Evolutionary conservation across 2,329 filamentous ascomycete species (phyloP).

Genomic region (Neonectria sp.): DNA sequence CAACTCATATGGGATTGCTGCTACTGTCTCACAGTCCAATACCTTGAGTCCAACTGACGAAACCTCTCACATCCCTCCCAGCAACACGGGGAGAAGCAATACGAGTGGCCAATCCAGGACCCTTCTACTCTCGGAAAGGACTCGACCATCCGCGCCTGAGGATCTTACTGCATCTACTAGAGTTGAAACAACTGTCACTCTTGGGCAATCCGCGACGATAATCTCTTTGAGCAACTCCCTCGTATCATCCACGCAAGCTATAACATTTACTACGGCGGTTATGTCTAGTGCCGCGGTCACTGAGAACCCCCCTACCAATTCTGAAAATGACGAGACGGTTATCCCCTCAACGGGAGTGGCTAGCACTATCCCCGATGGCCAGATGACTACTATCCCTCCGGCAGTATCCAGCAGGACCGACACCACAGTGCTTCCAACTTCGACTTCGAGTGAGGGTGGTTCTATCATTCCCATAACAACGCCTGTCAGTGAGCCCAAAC

Average conservation of each 20-base stretch:
- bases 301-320: background rate
- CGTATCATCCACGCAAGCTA: background rate
- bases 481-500: background rate
- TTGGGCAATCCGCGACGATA: background rate
- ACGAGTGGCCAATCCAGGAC: background rate
- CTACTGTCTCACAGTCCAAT: background rate
- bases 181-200: background rate
- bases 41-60: background rate
- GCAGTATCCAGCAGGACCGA: background rate
- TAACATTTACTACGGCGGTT: background rate
- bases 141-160: background rate
- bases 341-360: background rate
- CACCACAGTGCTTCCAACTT: background rate
- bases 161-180: background rate
- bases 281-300: background rate
- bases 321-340: background rate
- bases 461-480: constrained; percentile 8
- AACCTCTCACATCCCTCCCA: background rate
- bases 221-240: background rate
- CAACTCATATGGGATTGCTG: background rate
- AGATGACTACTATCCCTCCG: background rate
- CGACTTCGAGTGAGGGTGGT: background rate
- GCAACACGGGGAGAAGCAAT: background rate
- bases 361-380: background rate
- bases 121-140: background rate